Base-by-base conservation (phyloP, 1,284 basidiomycete genomes). In the Baeospora myosura region DNA sequence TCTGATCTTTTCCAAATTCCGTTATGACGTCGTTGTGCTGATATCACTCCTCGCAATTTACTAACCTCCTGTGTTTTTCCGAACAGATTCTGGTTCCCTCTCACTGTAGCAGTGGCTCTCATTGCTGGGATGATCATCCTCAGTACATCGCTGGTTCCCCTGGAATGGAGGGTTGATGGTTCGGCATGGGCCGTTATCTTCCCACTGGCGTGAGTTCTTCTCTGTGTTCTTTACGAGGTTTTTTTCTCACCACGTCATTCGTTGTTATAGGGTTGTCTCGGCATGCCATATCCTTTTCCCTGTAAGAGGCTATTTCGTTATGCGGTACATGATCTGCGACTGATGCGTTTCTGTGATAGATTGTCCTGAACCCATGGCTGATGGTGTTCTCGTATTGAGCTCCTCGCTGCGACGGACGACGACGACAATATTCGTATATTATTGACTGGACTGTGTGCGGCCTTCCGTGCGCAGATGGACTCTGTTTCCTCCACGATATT, bases 321-420 rank as follows among this genome's bases (percentile, higher is more conserved):
- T 32, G 14, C 16, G 31, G n/a, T 25, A 6, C 11, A 18, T 30
- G 11, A 34, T 17, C 21, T 16, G 5, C 25, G 10, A 18, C 30
- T 39, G 16, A 47, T 28, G 28, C 29, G 10, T 32, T 12, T 7
- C 32, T 8, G 32, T 24, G 4, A 10, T 25, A 48, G 47, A 49
- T 49, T 22, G 35, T 49, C 7, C 31, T 49, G 5, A 49, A 49
- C 25, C 47, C 47, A 10, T 49, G 47, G 47, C 17, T 49, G 10
- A 49, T 49, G 47, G 44, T 49, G 14, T 49, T 49, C 39, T 49
- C 47, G 7, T 49, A 49, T 20, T 49, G 22, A 49, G n/a, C n/a
- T n/a, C n/a, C n/a, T n/a, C n/a, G n/a, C n/a, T n/a, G n/a, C n/a
- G n/a, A n/a, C n/a, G n/a, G n/a, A n/a, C n/a, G n/a, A n/a, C n/a